Evolutionary conservation across 164 flowering plant genomes (phyloP), one percentile per base, ranked within the genome.

Genomic region (Saururus chinensis): DNA sequence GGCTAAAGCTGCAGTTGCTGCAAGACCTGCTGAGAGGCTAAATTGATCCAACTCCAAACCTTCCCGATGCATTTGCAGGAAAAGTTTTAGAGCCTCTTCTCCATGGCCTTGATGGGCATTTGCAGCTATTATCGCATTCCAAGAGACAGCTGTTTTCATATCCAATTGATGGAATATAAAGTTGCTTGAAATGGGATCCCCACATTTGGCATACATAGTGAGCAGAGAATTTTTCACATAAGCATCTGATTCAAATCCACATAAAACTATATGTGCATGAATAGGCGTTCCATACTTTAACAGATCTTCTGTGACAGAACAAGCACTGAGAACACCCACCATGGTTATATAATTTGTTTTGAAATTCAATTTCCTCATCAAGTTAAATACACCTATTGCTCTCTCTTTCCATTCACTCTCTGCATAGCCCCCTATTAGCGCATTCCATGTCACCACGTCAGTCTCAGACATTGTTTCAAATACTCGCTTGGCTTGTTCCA

Each of bases 121-220:
- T 62, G 87, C 92, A 70, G 96, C 81, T 45, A 91, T 73, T 63
- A 88, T 79, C 4, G 87, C 84, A 75, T 84, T 88, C 95, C 95
- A 90, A 40, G 87, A 62, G 37, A 76, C 67, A 41, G 74, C 56
- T 22, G 57, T 77, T 64, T 71, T 80, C 55, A 62, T 45, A 56
- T 42, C 71, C 48, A 83, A 75, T 57, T 73, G 62, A 52, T 71
- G 49, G 61, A 88, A 91, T 30, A 86, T 72, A 59, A 57, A 61
- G 21, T 63, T 67, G 68, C 96, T 79, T 16, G 92, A 76, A 60
- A 59, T 42, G 16, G 82, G 75, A 67, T 86, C 85, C 42, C 89
- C 88, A 68, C 90, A 91, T 49, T 82, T 79, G 35, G 88, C 89
- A 68, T 91, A 91, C 92, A 88, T 77, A 17, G 82, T 82, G 67